phyloP scores from a whole-genome alignment of 768 basidiomycete species.

The Podaxis rugospora region DNA sequence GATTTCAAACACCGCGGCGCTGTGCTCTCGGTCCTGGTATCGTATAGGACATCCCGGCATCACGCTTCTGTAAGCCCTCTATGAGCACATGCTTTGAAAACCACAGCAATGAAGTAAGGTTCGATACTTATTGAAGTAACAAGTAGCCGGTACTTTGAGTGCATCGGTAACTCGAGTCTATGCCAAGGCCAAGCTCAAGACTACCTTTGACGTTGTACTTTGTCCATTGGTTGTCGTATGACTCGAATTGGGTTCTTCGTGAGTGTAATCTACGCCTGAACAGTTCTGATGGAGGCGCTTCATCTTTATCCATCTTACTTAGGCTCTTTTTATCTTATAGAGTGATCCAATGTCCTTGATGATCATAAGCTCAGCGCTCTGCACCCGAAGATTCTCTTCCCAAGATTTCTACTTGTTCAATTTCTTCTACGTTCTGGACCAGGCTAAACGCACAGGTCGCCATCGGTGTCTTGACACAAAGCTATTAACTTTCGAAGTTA shows the following conservation, averaged over 20 bases:
- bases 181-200: not conserved
- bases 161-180: not conserved
- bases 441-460: too few species aligned
- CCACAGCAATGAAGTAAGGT: not conserved
- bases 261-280: not conserved
- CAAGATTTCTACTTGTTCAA: not conserved
- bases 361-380: not conserved
- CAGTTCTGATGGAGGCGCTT: not conserved
- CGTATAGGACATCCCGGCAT: not conserved
- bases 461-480: too few species aligned
- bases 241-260: not conserved
- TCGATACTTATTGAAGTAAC: not conserved
- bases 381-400: not conserved
- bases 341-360: not conserved
- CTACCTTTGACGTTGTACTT: not conserved
- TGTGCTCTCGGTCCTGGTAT: not conserved
- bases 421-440: not conserved
- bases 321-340: not conserved
- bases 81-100: not conserved
- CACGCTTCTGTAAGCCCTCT: not conserved
- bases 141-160: not conserved
- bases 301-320: not conserved
- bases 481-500: not conserved
- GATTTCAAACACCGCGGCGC: constrained; percentile 11
- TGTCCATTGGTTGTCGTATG: not conserved